These are phyloP conservation scores for Panaeolus cyanescens DNA, from an alignment of 768 basidiomycete species.

Conservation along the genomic window DNA sequence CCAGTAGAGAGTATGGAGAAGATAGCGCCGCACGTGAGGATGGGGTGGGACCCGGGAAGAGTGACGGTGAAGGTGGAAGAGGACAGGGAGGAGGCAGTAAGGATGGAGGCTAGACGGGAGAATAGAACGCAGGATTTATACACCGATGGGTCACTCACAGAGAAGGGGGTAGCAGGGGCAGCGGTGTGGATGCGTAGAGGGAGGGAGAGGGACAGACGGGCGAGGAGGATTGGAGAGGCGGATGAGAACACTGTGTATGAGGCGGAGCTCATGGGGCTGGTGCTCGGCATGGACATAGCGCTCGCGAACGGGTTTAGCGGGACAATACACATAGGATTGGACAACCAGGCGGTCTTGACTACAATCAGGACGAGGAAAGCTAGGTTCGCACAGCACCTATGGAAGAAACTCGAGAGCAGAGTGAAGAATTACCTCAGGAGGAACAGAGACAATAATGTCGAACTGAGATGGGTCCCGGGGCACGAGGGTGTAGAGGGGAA, in stretches of 20 bases:
- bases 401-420: neutral
- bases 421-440: neutral
- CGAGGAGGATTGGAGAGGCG: neutral
- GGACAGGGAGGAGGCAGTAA: neutral
- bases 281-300: neutral
- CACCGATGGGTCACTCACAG: conserved; percentile 12
- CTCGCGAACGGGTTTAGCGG: neutral
- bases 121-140: neutral
- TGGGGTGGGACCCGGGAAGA: neutral
- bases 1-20: conserved; percentile 12
- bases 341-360: neutral
- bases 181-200: neutral
- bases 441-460: neutral
- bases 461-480: neutral
- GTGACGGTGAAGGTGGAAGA: neutral
- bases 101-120: neutral
- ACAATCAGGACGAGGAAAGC: neutral
- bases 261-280: neutral
- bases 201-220: neutral
- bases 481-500: neutral
- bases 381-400: neutral
- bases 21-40: neutral
- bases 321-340: neutral
- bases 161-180: neutral
- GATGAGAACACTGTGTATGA: neutral